Evolutionary conservation across 2,329 filamentous ascomycete genomes (phyloP), one percentile per base, ranked within the genome.

Genomic region (Penicillium aurantiogriseum): DNA sequence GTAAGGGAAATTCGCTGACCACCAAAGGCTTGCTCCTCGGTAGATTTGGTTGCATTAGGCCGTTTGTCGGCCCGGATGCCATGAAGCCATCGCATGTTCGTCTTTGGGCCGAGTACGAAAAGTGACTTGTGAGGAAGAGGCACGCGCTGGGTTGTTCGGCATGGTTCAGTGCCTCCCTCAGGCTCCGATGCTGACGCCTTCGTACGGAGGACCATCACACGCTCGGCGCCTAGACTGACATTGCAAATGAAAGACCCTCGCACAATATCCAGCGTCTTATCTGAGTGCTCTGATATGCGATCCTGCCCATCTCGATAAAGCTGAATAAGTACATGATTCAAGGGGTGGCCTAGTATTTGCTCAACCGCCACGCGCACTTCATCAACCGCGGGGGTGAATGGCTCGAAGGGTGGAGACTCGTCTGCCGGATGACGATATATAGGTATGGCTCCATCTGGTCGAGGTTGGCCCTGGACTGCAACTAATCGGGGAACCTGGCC

Each of bases 391-490:
- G 86, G 80, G 0, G 91, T 89, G 74, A 96, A 97, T 2, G 86
- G 81, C 0, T 88, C 77, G 15, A 97, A 75, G 0, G 90, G 87
- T 0, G 92, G 88, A 1, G 90, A 90, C 71, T 95, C 90, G 69
- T 99, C 94, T 4, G 91, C 85, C 44, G 94, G 94, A 74, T 97
- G 94, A 15, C 94, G 89, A 74, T 99, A 99, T n/a, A 97, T 83
- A 23, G 94, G 94, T 72, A 90, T 87, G 4, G 71, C 70, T 19
- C 90, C 90, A 67, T 93, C 87, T 0, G 79, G 70, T 39, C 80
- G 81, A 31, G 92, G 79, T 17, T 83, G 79, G 4, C 92, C 94
- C 72, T 97, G 92, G 21, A 96, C 92, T 48, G 91, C 92, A 7
- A 97, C 91, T 2, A 97, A 84, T 38, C 94, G 87, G 43, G 94